phyloP scores from a whole-genome alignment of 441 rosid species.

The Cnidoscolus chayamansa region DNA sequence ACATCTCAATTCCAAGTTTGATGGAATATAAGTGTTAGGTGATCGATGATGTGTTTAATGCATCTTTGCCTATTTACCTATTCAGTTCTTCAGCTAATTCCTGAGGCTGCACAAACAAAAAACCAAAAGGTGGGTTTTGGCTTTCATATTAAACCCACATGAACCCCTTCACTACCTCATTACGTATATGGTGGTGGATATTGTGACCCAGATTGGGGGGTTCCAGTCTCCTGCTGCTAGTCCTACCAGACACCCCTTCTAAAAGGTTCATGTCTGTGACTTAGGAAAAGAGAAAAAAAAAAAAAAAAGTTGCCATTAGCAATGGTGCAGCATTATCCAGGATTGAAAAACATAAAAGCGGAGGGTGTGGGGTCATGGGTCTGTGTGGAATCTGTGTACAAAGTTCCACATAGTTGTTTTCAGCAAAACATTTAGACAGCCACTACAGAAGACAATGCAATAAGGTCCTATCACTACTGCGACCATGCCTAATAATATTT shows the following conservation, averaged over 20 bases:
- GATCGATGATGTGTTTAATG: neutral
- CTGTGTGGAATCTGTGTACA: neutral
- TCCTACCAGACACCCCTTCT: neutral
- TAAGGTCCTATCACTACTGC: slow-evolving; percentile 15
- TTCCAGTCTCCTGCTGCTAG: neutral
- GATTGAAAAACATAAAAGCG: neutral
- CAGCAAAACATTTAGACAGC: neutral
- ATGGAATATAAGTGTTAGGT: slow-evolving; percentile 10
- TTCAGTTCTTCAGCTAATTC: neutral
- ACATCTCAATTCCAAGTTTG: slow-evolving; percentile 6
- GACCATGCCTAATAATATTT: neutral
- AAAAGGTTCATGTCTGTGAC: neutral
- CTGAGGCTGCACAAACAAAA: neutral
- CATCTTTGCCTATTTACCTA: neutral
- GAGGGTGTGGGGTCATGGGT: slow-evolving; percentile 3
- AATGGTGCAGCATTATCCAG: neutral
- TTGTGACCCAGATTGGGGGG: neutral
- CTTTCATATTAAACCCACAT: neutral
- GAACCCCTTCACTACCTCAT: neutral
- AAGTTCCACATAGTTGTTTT: slow-evolving; percentile 5
- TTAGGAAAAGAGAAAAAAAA: neutral
- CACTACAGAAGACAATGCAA: slow-evolving; percentile 21
- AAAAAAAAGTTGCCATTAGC: neutral
- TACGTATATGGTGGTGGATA: too few species aligned
- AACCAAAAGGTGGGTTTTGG: too few species aligned